These are phyloP conservation scores for Arachis monticola DNA, from an alignment of 331 rosid species.

Conservation along the genomic window DNA sequence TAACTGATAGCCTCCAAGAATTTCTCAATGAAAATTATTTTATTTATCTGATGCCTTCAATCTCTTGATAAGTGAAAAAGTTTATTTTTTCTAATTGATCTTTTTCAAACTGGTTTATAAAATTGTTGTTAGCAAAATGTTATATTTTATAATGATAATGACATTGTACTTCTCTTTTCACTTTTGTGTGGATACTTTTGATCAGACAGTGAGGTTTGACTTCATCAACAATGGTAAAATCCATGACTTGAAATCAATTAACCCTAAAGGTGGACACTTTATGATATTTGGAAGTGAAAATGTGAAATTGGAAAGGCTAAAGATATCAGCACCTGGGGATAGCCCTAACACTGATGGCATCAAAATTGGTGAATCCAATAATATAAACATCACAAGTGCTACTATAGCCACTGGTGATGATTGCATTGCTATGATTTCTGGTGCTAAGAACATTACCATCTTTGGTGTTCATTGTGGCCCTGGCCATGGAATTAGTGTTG, in stretches of 20 bases:
- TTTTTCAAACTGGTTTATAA: too few species aligned
- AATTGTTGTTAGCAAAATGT: too few species aligned
- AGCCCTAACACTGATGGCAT: constrained; percentile 86
- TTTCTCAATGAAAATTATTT: too few species aligned
- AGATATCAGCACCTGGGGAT: constrained; percentile 45
- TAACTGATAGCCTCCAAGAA: too few species aligned
- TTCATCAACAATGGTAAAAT: constrained; percentile 48
- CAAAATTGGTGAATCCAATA: constrained; percentile 43
- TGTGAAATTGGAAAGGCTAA: constrained; percentile 34
- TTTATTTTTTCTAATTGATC: too few species aligned
- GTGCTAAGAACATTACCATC: constrained; percentile 42
- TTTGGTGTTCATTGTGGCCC: constrained; percentile 59
- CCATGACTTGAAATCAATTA: constrained; percentile 35
- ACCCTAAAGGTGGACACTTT: constrained; percentile 62
- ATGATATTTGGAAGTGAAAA: constrained; percentile 39
- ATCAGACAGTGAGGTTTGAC: constrained; percentile 51
- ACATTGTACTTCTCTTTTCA: background rate
- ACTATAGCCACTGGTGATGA: constrained; percentile 62
- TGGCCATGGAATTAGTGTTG: constrained; percentile 77
- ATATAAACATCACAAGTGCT: constrained; percentile 33
- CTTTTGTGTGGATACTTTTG: background rate
- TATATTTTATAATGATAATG: background rate
- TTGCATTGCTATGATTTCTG: constrained; percentile 58
- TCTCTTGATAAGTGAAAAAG: too few species aligned
- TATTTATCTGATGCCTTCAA: too few species aligned